Evolutionary conservation across 1,284 basidiomycete genomes (phyloP).

Genomic region (Polyporus tsugae): DNA sequence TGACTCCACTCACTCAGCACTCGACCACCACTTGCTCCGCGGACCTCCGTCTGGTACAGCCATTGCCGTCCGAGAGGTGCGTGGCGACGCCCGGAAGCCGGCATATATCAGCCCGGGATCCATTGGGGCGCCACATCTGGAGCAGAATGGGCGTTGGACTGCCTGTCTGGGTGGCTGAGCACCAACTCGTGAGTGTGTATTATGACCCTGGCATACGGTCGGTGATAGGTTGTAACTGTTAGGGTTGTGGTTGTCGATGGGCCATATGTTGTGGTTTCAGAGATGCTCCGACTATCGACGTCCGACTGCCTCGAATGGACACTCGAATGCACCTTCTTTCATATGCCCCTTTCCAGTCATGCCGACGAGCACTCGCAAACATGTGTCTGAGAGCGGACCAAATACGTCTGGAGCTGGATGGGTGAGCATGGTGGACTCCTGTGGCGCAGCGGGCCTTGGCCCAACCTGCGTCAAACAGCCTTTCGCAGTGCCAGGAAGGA

Average conservation of each 20-base stretch:
- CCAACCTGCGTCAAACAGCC: constrained; percentile 5
- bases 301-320: not conserved
- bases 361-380: not conserved
- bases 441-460: constrained; percentile 3
- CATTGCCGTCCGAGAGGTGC: constrained; percentile 6
- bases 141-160: not conserved
- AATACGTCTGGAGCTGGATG: not conserved
- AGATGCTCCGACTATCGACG: not conserved
- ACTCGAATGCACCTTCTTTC: constrained; percentile 12
- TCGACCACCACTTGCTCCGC: not conserved
- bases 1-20: not conserved
- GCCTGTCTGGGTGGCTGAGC: constrained; percentile 2
- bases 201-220: not conserved
- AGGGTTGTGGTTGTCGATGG: constrained; percentile 5
- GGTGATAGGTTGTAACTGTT: not conserved
- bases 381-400: not conserved
- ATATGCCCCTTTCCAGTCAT: constrained; percentile 16
- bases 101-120: constrained; percentile 8
- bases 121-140: constrained; percentile 5
- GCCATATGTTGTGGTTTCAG: not conserved
- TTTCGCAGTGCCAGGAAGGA: constrained; percentile 1
- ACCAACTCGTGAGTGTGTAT: not conserved
- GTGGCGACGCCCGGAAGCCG: constrained; percentile 17
- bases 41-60: constrained; percentile 5
- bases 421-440: constrained; percentile 2